phyloP scores from a whole-genome alignment of 768 basidiomycete species.

The Phlebiopsis gigantea region DNA sequence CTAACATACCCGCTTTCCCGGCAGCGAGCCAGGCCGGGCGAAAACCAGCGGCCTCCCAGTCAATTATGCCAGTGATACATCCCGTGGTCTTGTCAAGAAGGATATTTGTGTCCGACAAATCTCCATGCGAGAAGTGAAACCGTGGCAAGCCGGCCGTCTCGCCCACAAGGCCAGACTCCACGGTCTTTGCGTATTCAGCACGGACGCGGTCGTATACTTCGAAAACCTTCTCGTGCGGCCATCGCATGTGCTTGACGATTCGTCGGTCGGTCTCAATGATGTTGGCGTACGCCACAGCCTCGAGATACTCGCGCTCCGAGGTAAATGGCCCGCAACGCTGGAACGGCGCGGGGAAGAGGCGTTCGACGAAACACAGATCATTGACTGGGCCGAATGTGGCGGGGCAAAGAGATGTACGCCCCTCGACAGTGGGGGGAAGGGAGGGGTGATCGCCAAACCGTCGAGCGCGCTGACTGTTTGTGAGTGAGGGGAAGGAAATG shows the following conservation, averaged over 20 bases:
- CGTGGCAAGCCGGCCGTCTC: not conserved
- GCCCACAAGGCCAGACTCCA: no score
- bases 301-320: not conserved
- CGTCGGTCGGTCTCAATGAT: not conserved
- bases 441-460: not conserved
- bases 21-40: not conserved
- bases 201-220: not conserved
- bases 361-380: conserved; percentile 18
- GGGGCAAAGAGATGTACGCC: not conserved
- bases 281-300: not conserved
- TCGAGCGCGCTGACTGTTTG: not conserved
- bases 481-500: not conserved
- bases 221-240: not conserved
- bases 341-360: conserved; percentile 16
- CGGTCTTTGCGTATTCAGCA: no score
- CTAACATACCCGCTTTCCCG: not conserved
- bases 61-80: not conserved
- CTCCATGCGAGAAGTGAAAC: conserved; percentile 2
- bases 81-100: not conserved
- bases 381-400: not conserved
- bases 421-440: not conserved
- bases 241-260: not conserved
- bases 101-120: not conserved
- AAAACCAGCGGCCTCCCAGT: conserved; percentile 2
- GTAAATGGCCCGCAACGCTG: not conserved